Base-by-base conservation (phyloP, 257 asterid genomes). In the Hygrophila difformis region DNA sequence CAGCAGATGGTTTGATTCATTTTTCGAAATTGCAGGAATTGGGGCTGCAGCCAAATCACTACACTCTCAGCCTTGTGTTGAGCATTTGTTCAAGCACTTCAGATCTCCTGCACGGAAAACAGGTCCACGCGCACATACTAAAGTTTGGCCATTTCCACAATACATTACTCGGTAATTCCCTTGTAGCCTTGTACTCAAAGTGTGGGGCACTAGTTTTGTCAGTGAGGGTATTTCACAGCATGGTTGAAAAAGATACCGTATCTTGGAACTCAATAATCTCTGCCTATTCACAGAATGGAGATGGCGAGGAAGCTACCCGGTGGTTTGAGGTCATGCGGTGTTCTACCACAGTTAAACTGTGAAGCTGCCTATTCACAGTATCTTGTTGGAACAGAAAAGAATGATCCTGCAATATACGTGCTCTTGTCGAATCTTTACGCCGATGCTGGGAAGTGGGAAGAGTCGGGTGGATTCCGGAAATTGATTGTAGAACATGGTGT, bases 221-320 rank as follows among this genome's bases (percentile, higher is more conserved):
- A 26, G 43, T 68, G 67, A 70, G 69, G 60, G 85, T 83, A 22
- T 87, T 87, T 58, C 37, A 64, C 4, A 44, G 26, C 28, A 80
- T 76, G 85, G 51, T 3, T 1, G 67, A 39, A 29, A 77, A 66
- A 65, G 97, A 87, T 44, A 42, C 54, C 6, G 65, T 87, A 5
- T 69, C 93, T 29, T 83, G 97, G 97, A 87, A 87, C 53, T 83
- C 93, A 5, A 56, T 80, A 26, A 77, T 87, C 69, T 77, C 97
- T 38, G 94, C 91, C 22, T 63, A 56, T 51, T 80, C 82, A 31
- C 93, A 67, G 41, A 82, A 87, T 42, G 97, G 97, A 35, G 70
- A 74, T 47, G 97, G 94, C 43, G 47, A 49, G 41, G 69, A 69
- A 56, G 97, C 91, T 8, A 53, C 83, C 8, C 40, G n/a, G 15